A percentile compares a stretch with the other conserved stretches of the same genome.
Conservation (phyloP, 208 protist genomes). For the Trypanosoma mega region DNA sequence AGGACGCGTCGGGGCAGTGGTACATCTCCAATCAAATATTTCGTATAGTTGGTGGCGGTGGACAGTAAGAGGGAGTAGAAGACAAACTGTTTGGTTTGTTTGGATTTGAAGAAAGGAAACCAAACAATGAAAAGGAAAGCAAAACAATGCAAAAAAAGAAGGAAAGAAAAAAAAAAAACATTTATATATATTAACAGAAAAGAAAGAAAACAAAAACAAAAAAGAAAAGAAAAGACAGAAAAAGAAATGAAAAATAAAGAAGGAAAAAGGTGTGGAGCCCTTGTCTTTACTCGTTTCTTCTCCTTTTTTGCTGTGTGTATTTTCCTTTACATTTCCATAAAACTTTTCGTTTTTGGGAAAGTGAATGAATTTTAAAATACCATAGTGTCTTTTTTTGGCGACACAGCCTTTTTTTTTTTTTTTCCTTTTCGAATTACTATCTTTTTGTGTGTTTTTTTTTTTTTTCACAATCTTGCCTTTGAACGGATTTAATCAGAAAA, state of each 20-base stretch:
- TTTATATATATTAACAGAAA: neutral
- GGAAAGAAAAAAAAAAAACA: neutral
- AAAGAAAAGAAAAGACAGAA: slow-evolving; percentile 2
- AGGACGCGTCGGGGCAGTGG: slow-evolving; percentile 71
- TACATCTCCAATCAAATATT: slow-evolving; percentile 90
- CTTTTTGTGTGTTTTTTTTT: neutral
- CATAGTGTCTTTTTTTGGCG: neutral
- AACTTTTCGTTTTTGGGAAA: neutral
- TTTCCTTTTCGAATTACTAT: neutral
- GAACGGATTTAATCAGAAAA: neutral
- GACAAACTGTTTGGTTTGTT: neutral
- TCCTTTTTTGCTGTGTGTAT: neutral
- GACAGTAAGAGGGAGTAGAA: slow-evolving; percentile 36
- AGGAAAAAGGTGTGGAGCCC: neutral
- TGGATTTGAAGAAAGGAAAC: too few relatives aligned
- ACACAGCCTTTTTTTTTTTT: neutral
- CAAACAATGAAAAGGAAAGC: neutral
- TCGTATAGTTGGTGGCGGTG: slow-evolving; percentile 83
- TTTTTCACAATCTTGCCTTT: neutral
- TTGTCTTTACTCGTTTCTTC: neutral
- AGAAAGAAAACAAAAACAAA: neutral
- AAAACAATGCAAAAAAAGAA: neutral
- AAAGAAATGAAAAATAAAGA: neutral
- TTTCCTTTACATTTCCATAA: neutral
- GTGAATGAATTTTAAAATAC: neutral